phyloP scores from a whole-genome alignment of 257 asterid species.

The Salvia hispanica region DNA sequence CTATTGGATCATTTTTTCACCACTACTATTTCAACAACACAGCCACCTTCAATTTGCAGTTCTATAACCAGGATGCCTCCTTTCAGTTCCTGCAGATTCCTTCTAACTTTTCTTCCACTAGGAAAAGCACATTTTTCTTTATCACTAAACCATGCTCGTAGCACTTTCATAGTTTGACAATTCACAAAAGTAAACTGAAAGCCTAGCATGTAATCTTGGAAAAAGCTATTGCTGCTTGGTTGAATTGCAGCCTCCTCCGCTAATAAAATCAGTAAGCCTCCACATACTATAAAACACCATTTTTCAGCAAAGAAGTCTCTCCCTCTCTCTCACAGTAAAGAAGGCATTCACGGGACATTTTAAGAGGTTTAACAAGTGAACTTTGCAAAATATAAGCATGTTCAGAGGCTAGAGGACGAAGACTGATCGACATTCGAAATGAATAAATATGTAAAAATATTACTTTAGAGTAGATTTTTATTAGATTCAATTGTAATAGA shows the following conservation, averaged over 20 bases:
- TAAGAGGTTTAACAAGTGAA: no score
- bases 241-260: not conserved
- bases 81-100: no score
- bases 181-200: not conserved
- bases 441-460: no score
- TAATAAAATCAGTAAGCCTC: not conserved
- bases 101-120: no score
- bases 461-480: no score
- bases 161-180: not conserved
- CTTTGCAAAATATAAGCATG: no score
- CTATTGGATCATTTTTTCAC: not conserved
- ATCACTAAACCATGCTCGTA: not conserved
- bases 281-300: not conserved
- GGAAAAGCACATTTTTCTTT: not conserved
- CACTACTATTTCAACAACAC: not conserved
- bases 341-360: no score
- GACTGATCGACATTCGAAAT: no score
- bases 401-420: no score
- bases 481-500: not conserved
- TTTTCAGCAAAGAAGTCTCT: constrained; percentile 5
- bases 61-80: no score
- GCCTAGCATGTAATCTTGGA: not conserved
- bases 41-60: not conserved
- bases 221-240: not conserved
- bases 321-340: not conserved